phyloP scores from a whole-genome alignment of 257 asterid species.

The Przewalskia tangutica region DNA sequence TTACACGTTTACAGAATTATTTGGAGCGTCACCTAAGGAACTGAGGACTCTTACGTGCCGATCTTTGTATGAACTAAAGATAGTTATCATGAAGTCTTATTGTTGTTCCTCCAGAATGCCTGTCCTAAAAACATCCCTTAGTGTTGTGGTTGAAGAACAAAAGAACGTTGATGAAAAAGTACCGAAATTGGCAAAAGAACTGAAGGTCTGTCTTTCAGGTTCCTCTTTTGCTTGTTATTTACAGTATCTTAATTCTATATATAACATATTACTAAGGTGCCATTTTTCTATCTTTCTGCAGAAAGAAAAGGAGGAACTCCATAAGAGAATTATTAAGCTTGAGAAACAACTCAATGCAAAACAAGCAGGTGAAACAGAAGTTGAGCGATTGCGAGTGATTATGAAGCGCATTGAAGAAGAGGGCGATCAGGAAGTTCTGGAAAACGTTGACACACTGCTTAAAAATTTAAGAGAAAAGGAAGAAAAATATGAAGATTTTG shows the following conservation, averaged over 20 bases:
- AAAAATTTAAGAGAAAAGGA: slow-evolving; percentile 67
- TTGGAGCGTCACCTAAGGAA: neutral
- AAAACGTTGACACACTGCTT: slow-evolving; percentile 42
- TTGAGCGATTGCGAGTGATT: slow-evolving; percentile 63
- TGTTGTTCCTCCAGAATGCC: slow-evolving; percentile 54
- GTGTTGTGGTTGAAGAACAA: slow-evolving; percentile 65
- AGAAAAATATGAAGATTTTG: slow-evolving; percentile 55
- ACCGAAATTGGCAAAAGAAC: slow-evolving; percentile 73
- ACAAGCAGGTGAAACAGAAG: slow-evolving; percentile 69
- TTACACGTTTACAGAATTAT: too few relatives aligned
- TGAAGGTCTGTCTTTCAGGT: slow-evolving; percentile 45
- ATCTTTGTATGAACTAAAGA: slow-evolving; percentile 4
- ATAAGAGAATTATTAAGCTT: slow-evolving; percentile 45
- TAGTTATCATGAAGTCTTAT: slow-evolving; percentile 4
- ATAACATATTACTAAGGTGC: slow-evolving; percentile 3
- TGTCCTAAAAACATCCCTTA: slow-evolving; percentile 47
- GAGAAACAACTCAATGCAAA: slow-evolving; percentile 68
- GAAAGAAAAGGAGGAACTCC: slow-evolving; percentile 80
- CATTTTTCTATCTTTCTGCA: slow-evolving; percentile 26
- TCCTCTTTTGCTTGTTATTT: slow-evolving; percentile 4
- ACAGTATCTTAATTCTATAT: slow-evolving; percentile 5
- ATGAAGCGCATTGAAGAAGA: slow-evolving; percentile 64
- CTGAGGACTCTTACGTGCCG: neutral
- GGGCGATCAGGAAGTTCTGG: slow-evolving; percentile 52
- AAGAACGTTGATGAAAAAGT: slow-evolving; percentile 61